Evolutionary conservation across 371 early-diverging fungal species (phyloP).

Genomic region (Phascolomyces articulosus): DNA sequence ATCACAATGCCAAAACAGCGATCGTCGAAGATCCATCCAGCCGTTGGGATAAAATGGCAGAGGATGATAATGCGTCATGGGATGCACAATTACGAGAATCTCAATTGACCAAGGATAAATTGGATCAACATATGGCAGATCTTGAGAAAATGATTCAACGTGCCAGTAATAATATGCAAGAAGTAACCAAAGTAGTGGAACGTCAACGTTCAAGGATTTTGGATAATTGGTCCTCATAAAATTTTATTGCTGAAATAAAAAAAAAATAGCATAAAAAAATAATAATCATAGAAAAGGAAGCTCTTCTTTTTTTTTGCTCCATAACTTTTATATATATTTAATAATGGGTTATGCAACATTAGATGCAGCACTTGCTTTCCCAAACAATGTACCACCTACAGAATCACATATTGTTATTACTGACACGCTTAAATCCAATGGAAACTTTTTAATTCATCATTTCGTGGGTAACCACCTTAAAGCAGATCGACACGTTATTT

Average conservation of each 20-base stretch:
- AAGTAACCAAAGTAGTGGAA: slow-evolving; percentile 35
- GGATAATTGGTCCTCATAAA: slow-evolving; percentile 13
- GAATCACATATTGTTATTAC: slow-evolving; percentile 60
- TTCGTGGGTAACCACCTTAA: slow-evolving; percentile 70
- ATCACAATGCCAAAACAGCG: slow-evolving; percentile 14
- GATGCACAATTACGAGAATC: slow-evolving; percentile 16
- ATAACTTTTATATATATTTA: background rate
- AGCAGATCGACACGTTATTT: slow-evolving; percentile 55
- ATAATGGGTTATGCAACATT: slow-evolving; percentile 57
- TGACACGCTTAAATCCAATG: slow-evolving; percentile 69
- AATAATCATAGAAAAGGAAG: no score
- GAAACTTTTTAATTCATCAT: slow-evolving; percentile 72
- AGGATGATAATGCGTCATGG: slow-evolving; percentile 15
- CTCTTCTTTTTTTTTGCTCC: background rate
- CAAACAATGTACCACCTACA: slow-evolving; percentile 47
- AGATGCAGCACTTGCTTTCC: slow-evolving; percentile 53
- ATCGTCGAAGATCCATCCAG: background rate
- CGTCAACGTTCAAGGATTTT: slow-evolving; percentile 30
- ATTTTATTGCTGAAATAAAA: background rate
- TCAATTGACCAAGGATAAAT: slow-evolving; percentile 23
- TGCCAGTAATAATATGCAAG: slow-evolving; percentile 38
- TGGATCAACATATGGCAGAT: slow-evolving; percentile 38
- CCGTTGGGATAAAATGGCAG: background rate
- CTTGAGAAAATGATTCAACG: slow-evolving; percentile 43
- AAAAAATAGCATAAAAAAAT: no score